Evolutionary conservation across 2,329 filamentous ascomycete species (phyloP).

Genomic region (Ceratocystiopsis sp.): DNA sequence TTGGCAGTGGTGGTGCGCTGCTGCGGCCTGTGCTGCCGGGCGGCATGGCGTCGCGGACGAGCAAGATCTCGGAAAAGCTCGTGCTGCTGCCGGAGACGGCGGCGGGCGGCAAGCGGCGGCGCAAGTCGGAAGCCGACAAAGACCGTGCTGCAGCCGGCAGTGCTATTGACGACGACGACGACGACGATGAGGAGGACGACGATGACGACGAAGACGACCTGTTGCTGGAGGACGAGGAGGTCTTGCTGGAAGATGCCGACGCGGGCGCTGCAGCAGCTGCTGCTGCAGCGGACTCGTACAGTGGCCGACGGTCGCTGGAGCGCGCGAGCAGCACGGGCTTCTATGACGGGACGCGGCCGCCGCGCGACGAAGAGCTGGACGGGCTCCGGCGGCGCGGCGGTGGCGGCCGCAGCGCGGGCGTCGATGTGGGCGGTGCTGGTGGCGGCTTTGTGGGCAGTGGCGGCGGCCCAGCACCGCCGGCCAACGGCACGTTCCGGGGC

Average conservation of each 20-base stretch:
- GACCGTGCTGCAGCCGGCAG: constrained; percentile 14
- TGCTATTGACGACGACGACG: constrained; percentile 27
- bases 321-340: neutral
- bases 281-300: neutral
- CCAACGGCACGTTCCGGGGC: constrained; percentile 32
- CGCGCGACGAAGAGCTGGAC: constrained; percentile 51
- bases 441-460: no score
- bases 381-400: constrained; percentile 41
- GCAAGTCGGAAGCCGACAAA: no score
- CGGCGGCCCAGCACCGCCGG: no score
- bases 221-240: constrained; percentile 17
- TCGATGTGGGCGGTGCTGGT: no score
- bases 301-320: neutral
- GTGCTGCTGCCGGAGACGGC: constrained; percentile 68
- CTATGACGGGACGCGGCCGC: constrained; percentile 27
- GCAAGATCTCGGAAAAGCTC: constrained; percentile 93
- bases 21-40: constrained; percentile 30
- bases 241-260: constrained; percentile 28
- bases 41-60: constrained; percentile 75
- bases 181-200: constrained; percentile 36
- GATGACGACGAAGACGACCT: constrained; percentile 42
- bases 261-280: constrained; percentile 21
- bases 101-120: constrained; percentile 20
- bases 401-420: no score
- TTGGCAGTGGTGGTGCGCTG: constrained; percentile 11